These are phyloP conservation scores for Botryotinia calthae DNA, from an alignment of 2,329 filamentous ascomycete genomes.

Conservation along the genomic window DNA sequence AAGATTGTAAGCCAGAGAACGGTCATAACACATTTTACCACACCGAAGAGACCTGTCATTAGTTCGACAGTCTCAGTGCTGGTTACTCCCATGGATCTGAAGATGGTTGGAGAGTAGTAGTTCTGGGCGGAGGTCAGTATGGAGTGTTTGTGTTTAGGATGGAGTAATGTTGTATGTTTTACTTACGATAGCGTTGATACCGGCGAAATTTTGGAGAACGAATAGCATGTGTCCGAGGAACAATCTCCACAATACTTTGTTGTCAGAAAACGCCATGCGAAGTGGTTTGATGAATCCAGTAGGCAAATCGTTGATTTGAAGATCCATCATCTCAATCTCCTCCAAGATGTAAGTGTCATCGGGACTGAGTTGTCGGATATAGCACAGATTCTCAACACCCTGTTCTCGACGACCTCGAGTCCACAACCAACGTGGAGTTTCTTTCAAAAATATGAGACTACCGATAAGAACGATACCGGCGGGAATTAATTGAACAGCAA, in stretches of 20 bases:
- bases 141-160: background rate
- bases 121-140: conserved; percentile 14
- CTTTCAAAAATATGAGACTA: conserved; percentile 59
- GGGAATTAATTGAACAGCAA: conserved; percentile 40
- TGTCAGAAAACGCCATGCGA: conserved; percentile 61
- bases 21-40: conserved; percentile 28
- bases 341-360: conserved; percentile 67
- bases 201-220: conserved; percentile 9
- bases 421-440: conserved; percentile 57
- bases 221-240: conserved; percentile 9
- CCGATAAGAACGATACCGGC: conserved; percentile 34
- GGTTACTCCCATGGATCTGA: conserved; percentile 29
- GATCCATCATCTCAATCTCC: conserved; percentile 68
- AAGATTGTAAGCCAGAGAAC: conserved; percentile 53
- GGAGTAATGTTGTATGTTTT: background rate
- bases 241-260: background rate
- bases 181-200: conserved; percentile 12
- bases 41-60: conserved; percentile 28
- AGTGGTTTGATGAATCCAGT: conserved; percentile 49
- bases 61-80: conserved; percentile 29
- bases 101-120: conserved; percentile 31
- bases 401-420: conserved; percentile 47
- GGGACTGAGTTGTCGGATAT: conserved; percentile 58
- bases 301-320: conserved; percentile 48
- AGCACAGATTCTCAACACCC: conserved; percentile 57